Conservation (phyloP, 2,329 filamentous ascomycete genomes). For the Colletotrichum australisinense region DNA sequence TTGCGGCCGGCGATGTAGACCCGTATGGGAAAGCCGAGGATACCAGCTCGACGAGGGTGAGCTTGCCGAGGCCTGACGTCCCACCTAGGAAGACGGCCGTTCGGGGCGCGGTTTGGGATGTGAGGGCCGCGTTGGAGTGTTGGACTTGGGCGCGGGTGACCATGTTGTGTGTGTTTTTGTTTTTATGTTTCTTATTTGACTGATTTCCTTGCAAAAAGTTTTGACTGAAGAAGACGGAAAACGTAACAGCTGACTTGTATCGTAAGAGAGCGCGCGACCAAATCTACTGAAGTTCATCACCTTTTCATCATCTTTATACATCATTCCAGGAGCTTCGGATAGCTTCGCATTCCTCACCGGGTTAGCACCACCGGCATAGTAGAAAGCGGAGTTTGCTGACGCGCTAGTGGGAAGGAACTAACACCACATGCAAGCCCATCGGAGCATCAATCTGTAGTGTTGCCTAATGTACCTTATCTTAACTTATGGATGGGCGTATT, state of each 20-base stretch:
- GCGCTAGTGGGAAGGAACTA: not conserved
- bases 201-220: too few species aligned
- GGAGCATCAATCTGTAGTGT: not conserved
- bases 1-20: slow-evolving; percentile 57
- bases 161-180: slow-evolving; percentile 40
- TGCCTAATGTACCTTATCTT: not conserved
- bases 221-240: not conserved
- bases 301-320: slow-evolving; percentile 12
- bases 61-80: slow-evolving; percentile 58
- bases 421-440: not conserved
- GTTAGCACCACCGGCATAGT: not conserved
- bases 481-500: not conserved
- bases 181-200: not conserved
- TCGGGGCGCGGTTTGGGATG: slow-evolving; percentile 47
- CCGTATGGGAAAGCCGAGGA: slow-evolving; percentile 46
- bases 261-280: not conserved
- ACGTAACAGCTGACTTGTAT: too few species aligned
- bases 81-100: slow-evolving; percentile 57
- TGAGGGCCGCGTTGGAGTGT: slow-evolving; percentile 53
- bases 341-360: slow-evolving; percentile 15
- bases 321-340: not conserved
- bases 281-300: not conserved
- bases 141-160: slow-evolving; percentile 49
- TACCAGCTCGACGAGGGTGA: slow-evolving; percentile 51
- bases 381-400: not conserved